Conservation (phyloP, 257 asterid genomes). For the Fraxinus cuspidata region DNA sequence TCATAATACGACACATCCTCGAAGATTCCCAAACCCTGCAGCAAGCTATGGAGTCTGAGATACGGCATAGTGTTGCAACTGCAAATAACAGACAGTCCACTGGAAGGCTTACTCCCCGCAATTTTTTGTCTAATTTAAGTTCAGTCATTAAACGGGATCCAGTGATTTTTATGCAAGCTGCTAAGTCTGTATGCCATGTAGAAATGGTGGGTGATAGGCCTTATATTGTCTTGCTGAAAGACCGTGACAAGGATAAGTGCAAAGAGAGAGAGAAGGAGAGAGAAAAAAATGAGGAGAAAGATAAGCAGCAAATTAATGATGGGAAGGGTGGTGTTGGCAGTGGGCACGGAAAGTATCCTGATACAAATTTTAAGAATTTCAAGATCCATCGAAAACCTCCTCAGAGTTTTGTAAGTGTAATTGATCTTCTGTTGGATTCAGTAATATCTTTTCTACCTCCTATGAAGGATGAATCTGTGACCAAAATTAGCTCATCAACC, state of each 20-base stretch:
- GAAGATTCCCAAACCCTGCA: slow-evolving; percentile 97
- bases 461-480: slow-evolving; percentile 50
- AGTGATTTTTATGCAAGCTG: slow-evolving; percentile 78
- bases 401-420: slow-evolving; percentile 70
- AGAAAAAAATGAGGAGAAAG: slow-evolving; percentile 80
- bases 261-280: slow-evolving; percentile 82
- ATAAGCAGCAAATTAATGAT: slow-evolving; percentile 58
- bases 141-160: slow-evolving; percentile 87
- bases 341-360: slow-evolving; percentile 70
- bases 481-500: slow-evolving; percentile 49
- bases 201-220: slow-evolving; percentile 98
- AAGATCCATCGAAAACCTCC: slow-evolving; percentile 79
- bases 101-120: slow-evolving; percentile 86
- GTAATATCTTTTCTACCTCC: slow-evolving; percentile 65
- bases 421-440: slow-evolving; percentile 78
- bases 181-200: slow-evolving; percentile 82
- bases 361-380: slow-evolving; percentile 56
- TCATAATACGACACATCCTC: slow-evolving; percentile 76
- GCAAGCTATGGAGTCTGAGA: slow-evolving; percentile 98
- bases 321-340: slow-evolving; percentile 54
- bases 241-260: slow-evolving; percentile 77
- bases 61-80: slow-evolving; percentile 76
- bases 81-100: slow-evolving; percentile 78
- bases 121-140: slow-evolving; percentile 69
- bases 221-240: slow-evolving; percentile 71